Conservation (phyloP, 2,329 filamentous ascomycete genomes). For the Madurella fahalii region DNA sequence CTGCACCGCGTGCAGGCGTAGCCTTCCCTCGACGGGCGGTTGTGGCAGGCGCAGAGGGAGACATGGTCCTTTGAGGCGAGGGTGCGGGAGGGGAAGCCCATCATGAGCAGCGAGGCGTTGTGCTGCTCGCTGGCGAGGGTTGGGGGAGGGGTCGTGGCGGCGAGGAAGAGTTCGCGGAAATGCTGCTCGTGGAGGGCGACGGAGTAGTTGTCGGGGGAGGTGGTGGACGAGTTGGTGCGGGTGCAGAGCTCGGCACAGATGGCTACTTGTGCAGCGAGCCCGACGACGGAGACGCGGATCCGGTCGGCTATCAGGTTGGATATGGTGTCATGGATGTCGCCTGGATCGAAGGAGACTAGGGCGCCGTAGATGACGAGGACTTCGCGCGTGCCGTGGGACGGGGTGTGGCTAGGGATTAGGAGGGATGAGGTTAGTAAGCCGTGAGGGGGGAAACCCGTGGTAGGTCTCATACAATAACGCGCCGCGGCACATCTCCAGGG, state of each 20-base stretch:
- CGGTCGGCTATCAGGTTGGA: slow-evolving; percentile 71
- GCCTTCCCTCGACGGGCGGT: slow-evolving; percentile 73
- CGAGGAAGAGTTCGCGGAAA: slow-evolving; percentile 84
- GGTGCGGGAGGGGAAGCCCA: slow-evolving; percentile 91
- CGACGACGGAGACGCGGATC: slow-evolving; percentile 84
- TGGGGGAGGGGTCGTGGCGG: slow-evolving; percentile 81
- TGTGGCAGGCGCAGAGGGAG: slow-evolving; percentile 88
- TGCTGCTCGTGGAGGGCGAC: slow-evolving; percentile 85
- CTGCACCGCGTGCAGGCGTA: slow-evolving; percentile 88
- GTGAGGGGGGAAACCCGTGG: not conserved
- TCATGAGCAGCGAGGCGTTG: slow-evolving; percentile 73
- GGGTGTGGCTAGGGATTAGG: slow-evolving; percentile 64
- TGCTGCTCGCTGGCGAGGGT: slow-evolving; percentile 16
- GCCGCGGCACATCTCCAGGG: slow-evolving; percentile 89
- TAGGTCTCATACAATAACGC: slow-evolving; percentile 64
- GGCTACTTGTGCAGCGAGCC: slow-evolving; percentile 84
- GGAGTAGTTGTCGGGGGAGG: slow-evolving; percentile 58
- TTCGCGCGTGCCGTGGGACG: slow-evolving; percentile 88
- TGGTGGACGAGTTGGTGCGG: slow-evolving; percentile 81
- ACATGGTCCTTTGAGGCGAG: slow-evolving; percentile 62
- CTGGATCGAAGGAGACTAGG: slow-evolving; percentile 83
- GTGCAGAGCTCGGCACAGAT: slow-evolving; percentile 86
- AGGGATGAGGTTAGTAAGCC: slow-evolving; percentile 11
- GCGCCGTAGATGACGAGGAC: slow-evolving; percentile 90
- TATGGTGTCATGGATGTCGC: slow-evolving; percentile 92